Evolutionary conservation across 2,329 filamentous ascomycete species (phyloP).

Genomic region (Colletotrichum lindemuthianum): DNA sequence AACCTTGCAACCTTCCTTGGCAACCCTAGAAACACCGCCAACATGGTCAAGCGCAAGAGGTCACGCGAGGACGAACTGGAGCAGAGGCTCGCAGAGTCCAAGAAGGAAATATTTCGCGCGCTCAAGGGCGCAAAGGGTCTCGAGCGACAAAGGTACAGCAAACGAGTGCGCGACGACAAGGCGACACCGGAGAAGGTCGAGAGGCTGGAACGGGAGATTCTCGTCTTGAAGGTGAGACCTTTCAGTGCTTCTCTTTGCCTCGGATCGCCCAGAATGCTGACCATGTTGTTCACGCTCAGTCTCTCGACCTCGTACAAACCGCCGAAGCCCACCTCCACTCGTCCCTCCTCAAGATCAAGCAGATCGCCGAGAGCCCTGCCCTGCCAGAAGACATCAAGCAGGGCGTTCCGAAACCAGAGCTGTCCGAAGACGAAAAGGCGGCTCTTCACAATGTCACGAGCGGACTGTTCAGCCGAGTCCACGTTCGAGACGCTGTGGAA

Average conservation of each 20-base stretch:
- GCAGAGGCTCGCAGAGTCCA: conserved; percentile 62
- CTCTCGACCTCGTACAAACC: conserved; percentile 66
- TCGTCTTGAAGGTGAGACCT: conserved; percentile 60
- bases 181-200: conserved; percentile 59
- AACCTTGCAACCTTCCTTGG: too few species aligned
- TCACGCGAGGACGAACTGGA: conserved; percentile 55
- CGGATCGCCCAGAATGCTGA: background rate
- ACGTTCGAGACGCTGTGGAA: conserved; percentile 60
- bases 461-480: conserved; percentile 61
- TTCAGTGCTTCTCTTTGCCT: background rate
- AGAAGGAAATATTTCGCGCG: conserved; percentile 71
- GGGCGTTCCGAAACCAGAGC: conserved; percentile 59
- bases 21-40: conserved; percentile 7
- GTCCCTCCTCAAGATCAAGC: conserved; percentile 63
- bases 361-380: conserved; percentile 60
- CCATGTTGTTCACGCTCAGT: conserved; percentile 47
- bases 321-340: conserved; percentile 66
- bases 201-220: conserved; percentile 70
- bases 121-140: conserved; percentile 80
- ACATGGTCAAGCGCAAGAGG: conserved; percentile 70
- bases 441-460: conserved; percentile 70
- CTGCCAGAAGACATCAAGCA: conserved; percentile 60
- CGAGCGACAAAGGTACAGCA: conserved; percentile 80
- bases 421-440: conserved; percentile 61
- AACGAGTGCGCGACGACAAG: conserved; percentile 61